These are phyloP conservation scores for Didymella lethalis DNA, from an alignment of 2,329 filamentous ascomycete genomes.

Conservation along the genomic window DNA sequence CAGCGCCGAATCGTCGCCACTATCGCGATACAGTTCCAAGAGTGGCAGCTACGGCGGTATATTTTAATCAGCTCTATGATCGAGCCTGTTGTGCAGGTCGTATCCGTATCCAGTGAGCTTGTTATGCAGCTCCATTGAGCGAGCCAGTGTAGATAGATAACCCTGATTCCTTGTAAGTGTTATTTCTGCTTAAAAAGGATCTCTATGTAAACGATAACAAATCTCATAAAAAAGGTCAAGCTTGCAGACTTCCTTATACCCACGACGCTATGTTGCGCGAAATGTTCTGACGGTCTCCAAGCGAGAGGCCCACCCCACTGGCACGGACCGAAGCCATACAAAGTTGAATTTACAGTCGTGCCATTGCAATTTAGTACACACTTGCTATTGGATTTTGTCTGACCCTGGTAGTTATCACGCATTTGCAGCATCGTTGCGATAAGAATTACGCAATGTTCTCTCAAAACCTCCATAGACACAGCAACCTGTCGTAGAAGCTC, in stretches of 20 bases:
- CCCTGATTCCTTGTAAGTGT: background rate
- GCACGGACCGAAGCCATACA: background rate
- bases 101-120: background rate
- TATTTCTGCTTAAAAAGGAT: background rate
- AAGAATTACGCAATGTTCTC: background rate
- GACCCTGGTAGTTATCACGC: background rate
- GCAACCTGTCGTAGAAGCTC: constrained; percentile 76
- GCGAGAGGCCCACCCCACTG: background rate
- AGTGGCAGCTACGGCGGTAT: background rate
- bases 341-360: background rate
- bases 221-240: background rate
- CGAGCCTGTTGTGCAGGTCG: background rate
- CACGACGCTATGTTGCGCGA: background rate
- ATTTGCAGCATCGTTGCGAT: background rate
- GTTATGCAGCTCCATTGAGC: too few species aligned
- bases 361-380: background rate
- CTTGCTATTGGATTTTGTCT: background rate
- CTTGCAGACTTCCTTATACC: background rate
- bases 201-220: background rate
- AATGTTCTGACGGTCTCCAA: background rate
- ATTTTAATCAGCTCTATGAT: background rate
- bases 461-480: constrained; percentile 69
- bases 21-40: background rate
- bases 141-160: too few species aligned
- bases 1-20: background rate